A percentile compares a stretch with the other conserved stretches of the same genome.
Conservation (phyloP, 345 rosid species). For the Turnera subulata region DNA sequence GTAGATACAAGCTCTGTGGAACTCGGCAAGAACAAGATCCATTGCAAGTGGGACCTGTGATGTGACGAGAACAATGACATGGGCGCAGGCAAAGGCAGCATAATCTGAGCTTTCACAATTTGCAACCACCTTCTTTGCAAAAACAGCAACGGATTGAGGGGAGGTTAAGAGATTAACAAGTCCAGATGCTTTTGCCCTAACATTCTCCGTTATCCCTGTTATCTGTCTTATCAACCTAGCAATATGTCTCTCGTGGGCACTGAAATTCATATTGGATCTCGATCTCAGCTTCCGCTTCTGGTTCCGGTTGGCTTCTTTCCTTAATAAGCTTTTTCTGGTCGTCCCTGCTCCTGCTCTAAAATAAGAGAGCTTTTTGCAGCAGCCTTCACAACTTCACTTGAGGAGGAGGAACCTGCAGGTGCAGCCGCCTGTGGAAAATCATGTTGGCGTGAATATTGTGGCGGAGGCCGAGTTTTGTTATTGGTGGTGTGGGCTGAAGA, state of each 20-base stretch:
- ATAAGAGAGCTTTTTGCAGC: constrained; percentile 59
- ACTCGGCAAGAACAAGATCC: constrained; percentile 86
- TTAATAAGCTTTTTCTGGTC: constrained; percentile 62
- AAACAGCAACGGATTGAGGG: constrained; percentile 74
- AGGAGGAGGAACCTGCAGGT: too few relatives aligned
- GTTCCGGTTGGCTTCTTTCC: constrained; percentile 47
- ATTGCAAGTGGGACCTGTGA: constrained; percentile 74
- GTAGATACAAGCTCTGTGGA: constrained; percentile 82
- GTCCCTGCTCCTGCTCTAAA: constrained; percentile 57
- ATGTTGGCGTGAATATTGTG: too few relatives aligned
- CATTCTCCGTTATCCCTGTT: constrained; percentile 59
- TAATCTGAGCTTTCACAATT: constrained; percentile 51
- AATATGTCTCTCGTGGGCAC: constrained; percentile 54
- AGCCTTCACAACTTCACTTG: constrained; percentile 57
- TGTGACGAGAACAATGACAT: constrained; percentile 64
- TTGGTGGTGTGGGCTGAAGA: too few relatives aligned
- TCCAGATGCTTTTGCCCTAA: constrained; percentile 67
- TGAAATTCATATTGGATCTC: constrained; percentile 53
- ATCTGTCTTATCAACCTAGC: constrained; percentile 62
- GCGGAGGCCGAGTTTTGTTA: too few relatives aligned
- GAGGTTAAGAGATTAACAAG: constrained; percentile 62
- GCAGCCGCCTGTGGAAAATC: too few relatives aligned
- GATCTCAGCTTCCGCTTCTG: constrained; percentile 35
- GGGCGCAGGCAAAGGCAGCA: constrained; percentile 63
- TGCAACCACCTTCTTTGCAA: constrained; percentile 76